Base-by-base conservation (phyloP, 306 rosid species). In the Fragaria iinumae region DNA sequence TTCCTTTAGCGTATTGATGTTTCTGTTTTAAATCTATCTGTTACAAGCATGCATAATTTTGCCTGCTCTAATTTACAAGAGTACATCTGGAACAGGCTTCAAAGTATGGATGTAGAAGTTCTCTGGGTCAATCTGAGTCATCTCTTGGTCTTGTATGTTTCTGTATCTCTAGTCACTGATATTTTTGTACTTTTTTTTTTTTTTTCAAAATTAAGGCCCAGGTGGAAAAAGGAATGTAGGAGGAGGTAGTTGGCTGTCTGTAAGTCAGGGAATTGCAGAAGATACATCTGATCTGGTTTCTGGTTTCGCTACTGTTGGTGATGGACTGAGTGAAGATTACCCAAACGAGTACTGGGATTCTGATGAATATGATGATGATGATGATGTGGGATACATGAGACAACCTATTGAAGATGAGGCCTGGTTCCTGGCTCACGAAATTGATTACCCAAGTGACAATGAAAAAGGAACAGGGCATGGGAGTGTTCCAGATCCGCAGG, bases 341-440 rank as follows among this genome's bases (percentile, higher is more conserved):
- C 96, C 96, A 34, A 92, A 90, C 76, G 97, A 95, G 76, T 90
- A 92, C 81, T 96, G 99, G 99, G 98, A 96, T 85, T 96, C 99
- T 73, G 99, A 96, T 88, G 98, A 96, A 75, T 96, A 96, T 77
- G 99, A 92, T 2, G 99, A 92, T 0, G 99, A 96, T 3, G 97
- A 92, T 0, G 99, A 96, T 53, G 91, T 91, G 76, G 99, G 99
- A 62, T 96, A 96, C 83, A 91, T 85, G 96, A 91, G 98, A 84
- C 99, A 96, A 79, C 99, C 99, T 60, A 96, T 96, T 77, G 98
- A 96, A 90, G 99, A 96, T 39, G 99, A 96, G 88, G 85, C 98
- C 72, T 96, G 99, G 99, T 96, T 96, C 83, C 79, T 96, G 84
- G 99, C 97, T n/a, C 99, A 96, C 65, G 99, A 96, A 85, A 88